Conservation (phyloP, 1,284 basidiomycete species). For the Moesziomyces sp. region DNA sequence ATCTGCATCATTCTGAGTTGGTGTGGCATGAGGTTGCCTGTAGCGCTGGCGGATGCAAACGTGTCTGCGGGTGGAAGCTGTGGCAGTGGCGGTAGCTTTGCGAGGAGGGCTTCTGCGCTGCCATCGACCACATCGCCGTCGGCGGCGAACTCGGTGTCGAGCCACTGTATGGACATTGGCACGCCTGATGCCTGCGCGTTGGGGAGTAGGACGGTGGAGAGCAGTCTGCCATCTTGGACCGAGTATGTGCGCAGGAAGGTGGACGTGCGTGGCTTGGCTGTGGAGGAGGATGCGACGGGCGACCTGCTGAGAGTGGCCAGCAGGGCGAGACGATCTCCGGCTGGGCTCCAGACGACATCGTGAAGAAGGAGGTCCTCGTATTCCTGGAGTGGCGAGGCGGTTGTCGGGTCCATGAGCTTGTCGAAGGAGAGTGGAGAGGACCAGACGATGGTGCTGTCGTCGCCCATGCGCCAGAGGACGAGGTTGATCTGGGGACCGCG, state of each 20-base stretch:
- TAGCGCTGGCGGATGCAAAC: conserved; percentile 19
- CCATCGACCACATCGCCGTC: conserved; percentile 5
- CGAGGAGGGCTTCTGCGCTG: conserved; percentile 21
- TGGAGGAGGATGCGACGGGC: conserved; percentile 21
- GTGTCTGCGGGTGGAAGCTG: conserved; percentile 27
- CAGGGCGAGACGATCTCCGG: conserved; percentile 39
- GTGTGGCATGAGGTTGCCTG: conserved; percentile 42
- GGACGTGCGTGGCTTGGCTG: conserved; percentile 4
- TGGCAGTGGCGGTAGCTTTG: conserved; percentile 26
- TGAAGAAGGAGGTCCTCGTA: conserved; percentile 38
- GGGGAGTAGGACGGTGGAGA: conserved; percentile 26
- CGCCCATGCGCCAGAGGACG: conserved; percentile 44
- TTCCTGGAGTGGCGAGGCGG: conserved; percentile 20
- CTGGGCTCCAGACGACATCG: conserved; percentile 43
- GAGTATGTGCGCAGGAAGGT: conserved; percentile 37
- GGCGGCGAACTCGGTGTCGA: conserved; percentile 12
- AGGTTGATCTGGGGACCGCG: conserved; percentile 43
- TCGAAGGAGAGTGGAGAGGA: conserved; percentile 28
- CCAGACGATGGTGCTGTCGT: conserved; percentile 40
- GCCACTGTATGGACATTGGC: conserved; percentile 18
- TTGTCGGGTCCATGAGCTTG: conserved; percentile 25
- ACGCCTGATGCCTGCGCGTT: not conserved
- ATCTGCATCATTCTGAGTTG: conserved; percentile 52
- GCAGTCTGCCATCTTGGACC: conserved; percentile 39
- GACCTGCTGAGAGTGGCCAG: conserved; percentile 23